These are phyloP conservation scores for Podila epigama DNA, from an alignment of 192 early-diverging fungal species.

Conservation along the genomic window DNA sequence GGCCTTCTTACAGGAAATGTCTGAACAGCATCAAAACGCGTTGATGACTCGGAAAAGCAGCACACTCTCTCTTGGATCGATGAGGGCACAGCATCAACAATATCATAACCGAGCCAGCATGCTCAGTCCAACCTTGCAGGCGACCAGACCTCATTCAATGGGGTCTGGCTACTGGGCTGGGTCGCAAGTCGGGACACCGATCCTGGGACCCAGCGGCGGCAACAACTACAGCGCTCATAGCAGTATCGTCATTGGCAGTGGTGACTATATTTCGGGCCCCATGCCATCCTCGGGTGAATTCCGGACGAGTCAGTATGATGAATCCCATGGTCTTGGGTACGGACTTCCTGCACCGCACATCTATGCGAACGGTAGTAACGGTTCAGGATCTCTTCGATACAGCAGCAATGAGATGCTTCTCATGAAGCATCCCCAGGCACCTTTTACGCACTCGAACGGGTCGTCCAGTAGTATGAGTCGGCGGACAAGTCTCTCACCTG, in stretches of 20 bases:
- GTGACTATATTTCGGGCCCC: conserved; percentile 3
- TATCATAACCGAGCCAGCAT: neutral
- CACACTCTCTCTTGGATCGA: conserved; percentile 12
- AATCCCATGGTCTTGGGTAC: conserved; percentile 11
- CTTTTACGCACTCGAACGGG: neutral
- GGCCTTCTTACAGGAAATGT: conserved; percentile 23
- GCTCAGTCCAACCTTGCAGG: neutral
- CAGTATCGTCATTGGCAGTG: conserved; percentile 4
- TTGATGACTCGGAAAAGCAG: conserved; percentile 17
- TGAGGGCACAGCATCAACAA: neutral
- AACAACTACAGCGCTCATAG: neutral
- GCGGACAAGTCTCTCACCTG: conserved; percentile 29
- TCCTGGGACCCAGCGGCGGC: neutral
- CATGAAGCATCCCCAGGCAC: neutral
- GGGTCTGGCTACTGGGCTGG: neutral
- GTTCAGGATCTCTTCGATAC: neutral
- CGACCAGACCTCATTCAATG: neutral
- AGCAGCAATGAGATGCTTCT: conserved; percentile 22
- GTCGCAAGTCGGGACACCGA: neutral
- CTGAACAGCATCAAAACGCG: conserved; percentile 20
- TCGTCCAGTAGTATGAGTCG: conserved; percentile 5
- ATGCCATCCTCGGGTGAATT: conserved; percentile 8
- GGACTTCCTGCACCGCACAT: neutral
- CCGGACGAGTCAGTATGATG: conserved; percentile 17
- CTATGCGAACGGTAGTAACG: neutral